Base-by-base conservation (phyloP, 2,329 filamentous ascomycete genomes). In the Colletotrichum zoysiae region DNA sequence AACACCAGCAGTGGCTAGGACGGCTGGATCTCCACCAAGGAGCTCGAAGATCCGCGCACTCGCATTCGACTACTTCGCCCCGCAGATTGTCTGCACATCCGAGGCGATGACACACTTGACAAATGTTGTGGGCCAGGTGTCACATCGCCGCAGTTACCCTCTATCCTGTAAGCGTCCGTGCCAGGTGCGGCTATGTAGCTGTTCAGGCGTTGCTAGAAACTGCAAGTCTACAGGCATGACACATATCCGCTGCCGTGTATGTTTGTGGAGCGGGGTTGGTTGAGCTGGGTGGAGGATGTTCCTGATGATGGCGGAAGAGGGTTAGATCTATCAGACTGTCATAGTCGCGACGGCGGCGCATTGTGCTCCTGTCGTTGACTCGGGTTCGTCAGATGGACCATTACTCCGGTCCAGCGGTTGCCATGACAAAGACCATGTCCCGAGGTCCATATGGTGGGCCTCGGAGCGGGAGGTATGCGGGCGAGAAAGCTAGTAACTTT, bases 291-390 rank as follows among this genome's bases (percentile, higher is more conserved):
- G 50, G 40, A n/a, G n/a, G 4, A 11, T 33, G 12, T 16, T 55
- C 35, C 58, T 51, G 58, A 58, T n/a, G 30, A 46, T 44, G 26
- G 53, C 30, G 63, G 51, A 59, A 51, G 12, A 50, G 12, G 44
- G 35, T 42, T 26, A 51, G 35, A 63, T 63, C 69, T 68, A 30
- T 55, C 69, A 63, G 63, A 44, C 69, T 68, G 38, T 55, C 69
- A 63, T 68, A 44, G 16, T 63, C 38, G 16, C 44, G 58, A 35
- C 48, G 38, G 57, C 26, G 35, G 56, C 46, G 26, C 20, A 20
- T 44, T 30, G 8, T 63, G 44, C 51, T n/a, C 38, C 48, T 42
- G 12, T 51, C 38, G 23, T 26, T 44, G 50, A 57, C 50, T 40
- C 50, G 50, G 55, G 51, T 59, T 63, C 65, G 58, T 71, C 65